phyloP scores from a whole-genome alignment of 768 basidiomycete genomes.

The Boletus fagicola region DNA sequence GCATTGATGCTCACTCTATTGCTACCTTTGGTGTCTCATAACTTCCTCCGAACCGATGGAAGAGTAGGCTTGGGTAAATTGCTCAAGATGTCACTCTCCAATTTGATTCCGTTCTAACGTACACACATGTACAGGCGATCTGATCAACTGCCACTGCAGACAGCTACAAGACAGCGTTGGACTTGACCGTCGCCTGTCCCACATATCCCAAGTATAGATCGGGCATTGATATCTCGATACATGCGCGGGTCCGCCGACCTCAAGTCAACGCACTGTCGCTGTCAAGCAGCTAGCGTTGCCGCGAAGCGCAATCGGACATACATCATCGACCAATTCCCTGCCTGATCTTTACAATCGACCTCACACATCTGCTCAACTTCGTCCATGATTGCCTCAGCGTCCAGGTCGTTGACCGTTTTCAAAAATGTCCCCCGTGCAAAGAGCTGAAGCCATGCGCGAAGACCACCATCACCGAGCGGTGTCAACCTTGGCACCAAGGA shows the following conservation, averaged over 20 bases:
- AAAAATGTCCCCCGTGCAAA: slow-evolving; percentile 67
- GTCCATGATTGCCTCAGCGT: slow-evolving; percentile 58
- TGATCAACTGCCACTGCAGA: not conserved
- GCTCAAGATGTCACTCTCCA: slow-evolving; percentile 2
- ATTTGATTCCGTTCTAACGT: slow-evolving; percentile 5
- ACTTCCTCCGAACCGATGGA: slow-evolving; percentile 3
- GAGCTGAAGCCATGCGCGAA: slow-evolving; percentile 65
- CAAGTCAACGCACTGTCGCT: slow-evolving; percentile 10
- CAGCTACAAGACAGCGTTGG: not conserved
- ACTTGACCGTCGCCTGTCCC: slow-evolving; percentile 11
- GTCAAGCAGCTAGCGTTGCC: slow-evolving; percentile 42
- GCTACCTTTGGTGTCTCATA: not conserved
- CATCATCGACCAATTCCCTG: slow-evolving; percentile 68
- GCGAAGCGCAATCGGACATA: slow-evolving; percentile 68
- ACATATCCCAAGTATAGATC: not conserved
- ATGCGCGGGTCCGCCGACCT: slow-evolving; percentile 1
- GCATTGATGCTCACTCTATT: not conserved
- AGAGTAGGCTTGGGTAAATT: not conserved
- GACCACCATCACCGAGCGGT: slow-evolving; percentile 44
- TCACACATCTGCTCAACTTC: slow-evolving; percentile 58
- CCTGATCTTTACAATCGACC: slow-evolving; percentile 55
- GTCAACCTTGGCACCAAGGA: slow-evolving; percentile 56
- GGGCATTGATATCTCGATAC: not conserved
- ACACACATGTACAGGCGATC: not conserved
- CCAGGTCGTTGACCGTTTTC: slow-evolving; percentile 46